Conservation (phyloP, 1,284 basidiomycete genomes). For the Cerrena zonata region DNA sequence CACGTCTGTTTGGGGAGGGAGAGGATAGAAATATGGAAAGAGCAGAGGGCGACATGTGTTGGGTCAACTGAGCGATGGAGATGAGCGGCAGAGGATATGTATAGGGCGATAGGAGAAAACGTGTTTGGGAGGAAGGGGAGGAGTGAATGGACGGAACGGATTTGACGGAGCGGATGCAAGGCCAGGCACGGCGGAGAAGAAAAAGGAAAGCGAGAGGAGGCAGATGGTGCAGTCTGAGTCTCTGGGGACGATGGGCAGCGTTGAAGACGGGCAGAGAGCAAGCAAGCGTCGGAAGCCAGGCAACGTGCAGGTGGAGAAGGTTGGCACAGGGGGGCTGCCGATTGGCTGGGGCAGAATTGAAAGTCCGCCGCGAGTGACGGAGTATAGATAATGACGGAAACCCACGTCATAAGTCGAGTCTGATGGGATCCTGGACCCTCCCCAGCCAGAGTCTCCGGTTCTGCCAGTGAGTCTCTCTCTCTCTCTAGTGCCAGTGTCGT, state of each 20-base stretch:
- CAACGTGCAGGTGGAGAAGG: constrained; percentile 7
- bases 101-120: not conserved
- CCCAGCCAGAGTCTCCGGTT: too few relatives aligned
- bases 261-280: not conserved
- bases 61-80: not conserved
- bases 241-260: not conserved
- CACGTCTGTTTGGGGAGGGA: too few relatives aligned
- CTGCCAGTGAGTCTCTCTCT: not conserved
- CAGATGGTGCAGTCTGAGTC: too few relatives aligned
- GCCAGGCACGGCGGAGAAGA: not conserved
- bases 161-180: not conserved
- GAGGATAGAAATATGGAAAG: too few relatives aligned
- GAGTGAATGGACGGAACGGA: not conserved
- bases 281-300: not conserved
- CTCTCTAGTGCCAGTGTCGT: not conserved
- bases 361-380: constrained; percentile 6
- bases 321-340: not conserved
- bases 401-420: constrained; percentile 8
- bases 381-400: constrained; percentile 9
- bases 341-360: constrained; percentile 3
- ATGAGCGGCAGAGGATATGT: not conserved
- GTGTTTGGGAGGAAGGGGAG: not conserved
- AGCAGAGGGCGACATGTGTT: too few relatives aligned
- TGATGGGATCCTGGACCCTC: too few relatives aligned
- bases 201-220: not conserved